Percentiles rank a stretch among this genome's conserved stretches.
Conservation (phyloP, 148 eudicot species). For the Vaccinium vitisidaea region DNA sequence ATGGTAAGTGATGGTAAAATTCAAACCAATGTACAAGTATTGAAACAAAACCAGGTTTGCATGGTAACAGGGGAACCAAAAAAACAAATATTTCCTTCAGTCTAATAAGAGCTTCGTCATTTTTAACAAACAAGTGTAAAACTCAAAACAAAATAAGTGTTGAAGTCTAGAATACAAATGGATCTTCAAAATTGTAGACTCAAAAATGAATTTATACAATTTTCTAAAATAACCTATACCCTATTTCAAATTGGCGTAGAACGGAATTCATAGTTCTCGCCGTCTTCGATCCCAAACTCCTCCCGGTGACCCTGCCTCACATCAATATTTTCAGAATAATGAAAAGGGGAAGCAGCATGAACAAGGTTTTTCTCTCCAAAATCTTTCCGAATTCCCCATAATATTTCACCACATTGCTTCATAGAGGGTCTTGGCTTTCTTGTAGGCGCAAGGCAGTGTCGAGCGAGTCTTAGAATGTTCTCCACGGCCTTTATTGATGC, state of each 20-base stretch:
- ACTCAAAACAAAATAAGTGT: neutral
- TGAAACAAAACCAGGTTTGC: neutral
- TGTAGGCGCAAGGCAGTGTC: slow-evolving; percentile 45
- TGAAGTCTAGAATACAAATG: neutral
- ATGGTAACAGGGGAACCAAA: neutral
- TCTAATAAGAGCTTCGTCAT: neutral
- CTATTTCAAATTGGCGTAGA: slow-evolving; percentile 30
- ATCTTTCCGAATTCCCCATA: slow-evolving; percentile 67
- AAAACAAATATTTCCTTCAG: neutral
- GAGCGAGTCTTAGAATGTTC: slow-evolving; percentile 54
- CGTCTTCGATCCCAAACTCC: slow-evolving; percentile 39
- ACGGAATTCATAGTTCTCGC: slow-evolving; percentile 30
- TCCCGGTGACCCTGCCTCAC: slow-evolving; percentile 33
- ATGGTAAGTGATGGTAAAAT: neutral
- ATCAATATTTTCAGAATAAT: slow-evolving; percentile 44
- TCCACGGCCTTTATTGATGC: slow-evolving; percentile 51
- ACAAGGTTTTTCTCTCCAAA: slow-evolving; percentile 26
- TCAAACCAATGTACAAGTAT: neutral
- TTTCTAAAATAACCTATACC: no score
- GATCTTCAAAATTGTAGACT: neutral
- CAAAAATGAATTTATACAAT: neutral
- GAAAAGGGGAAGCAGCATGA: slow-evolving; percentile 20
- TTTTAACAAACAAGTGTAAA: neutral
- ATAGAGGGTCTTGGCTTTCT: slow-evolving; percentile 63
- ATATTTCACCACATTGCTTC: slow-evolving; percentile 62